A percentile compares a stretch with the other conserved stretches of the same genome.
phyloP scores from a whole-genome alignment of 257 asterid genomes.

The Solanum chmielewskii region DNA sequence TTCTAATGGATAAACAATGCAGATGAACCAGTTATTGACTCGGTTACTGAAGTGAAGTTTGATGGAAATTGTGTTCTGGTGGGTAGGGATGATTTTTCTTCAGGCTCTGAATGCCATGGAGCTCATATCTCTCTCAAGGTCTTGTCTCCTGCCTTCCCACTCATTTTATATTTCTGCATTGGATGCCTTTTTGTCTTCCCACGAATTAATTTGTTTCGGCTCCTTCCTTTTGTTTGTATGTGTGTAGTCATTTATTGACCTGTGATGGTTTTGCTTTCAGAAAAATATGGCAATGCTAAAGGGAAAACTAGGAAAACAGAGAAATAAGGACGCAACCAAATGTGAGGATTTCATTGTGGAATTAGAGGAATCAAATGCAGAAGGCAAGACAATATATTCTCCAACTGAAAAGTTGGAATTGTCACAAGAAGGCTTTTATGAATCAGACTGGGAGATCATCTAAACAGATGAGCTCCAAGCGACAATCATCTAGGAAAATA shows the following conservation, averaged over 20 bases:
- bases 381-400: not conserved
- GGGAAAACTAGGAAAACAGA: not conserved
- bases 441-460: conserved; percentile 21
- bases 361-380: not conserved
- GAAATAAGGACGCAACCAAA: not conserved
- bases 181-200: not conserved
- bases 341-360: not conserved
- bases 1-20: not conserved
- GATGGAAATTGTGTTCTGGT: not conserved
- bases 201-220: not conserved
- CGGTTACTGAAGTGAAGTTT: not conserved
- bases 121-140: not conserved
- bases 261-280: not conserved
- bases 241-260: not conserved
- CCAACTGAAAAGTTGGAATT: not conserved
- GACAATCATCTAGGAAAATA: not conserved
- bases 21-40: not conserved
- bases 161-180: not conserved
- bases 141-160: not conserved
- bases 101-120: not conserved
- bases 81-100: not conserved
- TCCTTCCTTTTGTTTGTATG: not conserved
- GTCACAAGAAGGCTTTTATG: not conserved
- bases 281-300: not conserved
- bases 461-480: not conserved